Base-by-base conservation (phyloP, 495 filamentous ascomycete species). In the Daldinia bambusicola region DNA sequence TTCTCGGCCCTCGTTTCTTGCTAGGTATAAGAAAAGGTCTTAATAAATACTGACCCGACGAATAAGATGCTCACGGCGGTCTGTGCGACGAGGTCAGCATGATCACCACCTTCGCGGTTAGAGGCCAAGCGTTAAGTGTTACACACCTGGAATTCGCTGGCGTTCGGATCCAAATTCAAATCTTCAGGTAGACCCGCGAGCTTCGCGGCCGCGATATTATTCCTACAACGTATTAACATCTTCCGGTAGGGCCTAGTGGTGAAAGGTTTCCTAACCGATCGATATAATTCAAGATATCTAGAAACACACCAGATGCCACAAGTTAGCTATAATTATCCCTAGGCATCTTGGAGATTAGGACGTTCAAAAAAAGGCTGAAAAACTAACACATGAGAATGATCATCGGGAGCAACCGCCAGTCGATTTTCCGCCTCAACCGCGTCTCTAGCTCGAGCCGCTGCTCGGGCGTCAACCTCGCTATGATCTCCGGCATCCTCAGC, bases 281-380 rank as follows among this genome's bases (percentile, higher is more conserved):
- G 65, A 94, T 82, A 77, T 93, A 95, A 74, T 94, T 94, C 74
- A 94, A 78, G 70, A 94, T 91, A 74, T 94, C 93, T 84, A 81
- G 79, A 57, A 78, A 61, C 3, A 26, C 26, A 3, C 26, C 26
- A 32, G 75, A 76, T 18, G 78, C 55, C 2, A 8, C 20, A 9
- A 7, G 40, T 74, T 64, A 72, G 65, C n/a, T 32, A 51, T n/a
- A n/a, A n/a, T n/a, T n/a, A 20, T 66, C 63, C 18, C 48, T 55
- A 63, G 63, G 9, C 6, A 36, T 1, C 34, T 10, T 26, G 26
- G 3, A 26, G 34, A 36, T 36, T 36, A 10, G 7, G 7, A 1
- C 34, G 34, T 36, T 26, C 3, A 7, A 26, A 55, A 13, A 26
- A 43, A n/a, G 20, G 5, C 34, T 20, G 41, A 66, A 37, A 10